These are phyloP conservation scores for Tuber microsphaerosporum DNA, from an alignment of 495 filamentous ascomycete genomes.

Conservation along the genomic window DNA sequence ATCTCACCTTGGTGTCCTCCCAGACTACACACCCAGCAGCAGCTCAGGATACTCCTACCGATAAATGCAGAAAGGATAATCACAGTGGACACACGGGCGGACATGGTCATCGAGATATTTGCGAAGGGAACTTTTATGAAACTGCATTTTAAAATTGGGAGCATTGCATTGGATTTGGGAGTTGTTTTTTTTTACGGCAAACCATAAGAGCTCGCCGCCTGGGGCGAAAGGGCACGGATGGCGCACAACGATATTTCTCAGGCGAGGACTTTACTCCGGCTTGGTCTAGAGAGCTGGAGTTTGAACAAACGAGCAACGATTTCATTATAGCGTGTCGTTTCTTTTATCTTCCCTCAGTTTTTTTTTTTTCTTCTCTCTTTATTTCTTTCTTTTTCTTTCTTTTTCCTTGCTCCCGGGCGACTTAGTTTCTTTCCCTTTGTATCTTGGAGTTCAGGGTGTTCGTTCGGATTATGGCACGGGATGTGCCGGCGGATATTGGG, in stretches of 20 bases:
- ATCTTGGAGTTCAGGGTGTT: conserved; percentile 16
- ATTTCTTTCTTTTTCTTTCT: conserved; percentile 10
- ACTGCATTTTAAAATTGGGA: conserved; percentile 13
- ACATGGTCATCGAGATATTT: conserved; percentile 10
- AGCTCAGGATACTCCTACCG: conserved; percentile 31
- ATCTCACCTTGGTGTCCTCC: conserved; percentile 32
- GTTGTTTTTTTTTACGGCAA: conserved; percentile 17
- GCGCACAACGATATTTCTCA: neutral
- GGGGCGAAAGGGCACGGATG: conserved; percentile 12
- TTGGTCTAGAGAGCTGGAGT: neutral
- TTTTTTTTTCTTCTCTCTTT: conserved; percentile 13
- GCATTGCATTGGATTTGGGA: conserved; percentile 12
- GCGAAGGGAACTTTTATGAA: conserved; percentile 21
- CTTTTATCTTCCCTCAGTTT: neutral
- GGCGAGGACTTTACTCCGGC: conserved; percentile 2
- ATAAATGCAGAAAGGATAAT: conserved; percentile 10
- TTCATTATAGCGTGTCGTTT: conserved; percentile 5
- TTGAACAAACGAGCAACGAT: neutral
- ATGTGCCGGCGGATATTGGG: conserved; percentile 11
- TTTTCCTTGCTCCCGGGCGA: conserved; percentile 12
- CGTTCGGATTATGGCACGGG: conserved; percentile 5
- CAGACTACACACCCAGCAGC: conserved; percentile 22
- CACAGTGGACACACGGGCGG: neutral
- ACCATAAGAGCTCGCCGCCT: conserved; percentile 19
- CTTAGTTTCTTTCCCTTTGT: conserved; percentile 2